Base-by-base conservation (phyloP, 495 filamentous ascomycete species). In the Podospora pseudocomata region DNA sequence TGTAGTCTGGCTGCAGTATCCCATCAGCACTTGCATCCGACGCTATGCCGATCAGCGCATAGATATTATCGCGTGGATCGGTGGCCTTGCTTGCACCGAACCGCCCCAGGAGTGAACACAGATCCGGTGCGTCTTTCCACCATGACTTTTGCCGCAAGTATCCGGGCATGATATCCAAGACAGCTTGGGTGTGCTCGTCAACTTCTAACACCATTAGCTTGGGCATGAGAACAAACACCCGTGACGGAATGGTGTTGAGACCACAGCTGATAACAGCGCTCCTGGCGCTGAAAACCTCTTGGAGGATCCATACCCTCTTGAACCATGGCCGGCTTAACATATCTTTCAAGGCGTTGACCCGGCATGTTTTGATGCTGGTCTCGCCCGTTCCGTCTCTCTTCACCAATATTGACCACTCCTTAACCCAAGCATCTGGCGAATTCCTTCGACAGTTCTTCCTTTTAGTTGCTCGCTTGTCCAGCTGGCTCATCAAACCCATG, bases 81-180 rank as follows among this genome's bases (percentile, higher is more conserved):
- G n/a, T 70, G 0, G 79, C 78, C 68, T 77, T 26, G 64, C 76
- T 76, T n/a, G 27, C 19, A 3, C 64, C 5, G 63, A 80, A 80
- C 13, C 73, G 77, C 6, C 49, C 0, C 7, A 81, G 67, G 1
- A 81, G 68, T n/a, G 70, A 73, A 15, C 72, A 54, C 9, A 81
- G 75, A 19, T 72, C 39, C 23, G 67, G 72, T 1, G 63, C 68
- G 49, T 72, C 13, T 0, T 49, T 63, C 75, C 75, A 79, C 76
- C 78, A 78, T 1, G 76, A 78, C 0, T 65, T 54, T 59, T 71
- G 55, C 16, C 76, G 67, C 0, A 67, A 67, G 11, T 28, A 49
- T 1, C 78, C 73, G 1, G 77, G 76, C 72, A 80, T 78, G 56
- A 80, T 75, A 54, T 80, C 78, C 15, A 80, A 71, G 2, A 80